These are phyloP conservation scores for Malbranchea zuffiana DNA, from an alignment of 2,329 filamentous ascomycete species.

Conservation along the genomic window DNA sequence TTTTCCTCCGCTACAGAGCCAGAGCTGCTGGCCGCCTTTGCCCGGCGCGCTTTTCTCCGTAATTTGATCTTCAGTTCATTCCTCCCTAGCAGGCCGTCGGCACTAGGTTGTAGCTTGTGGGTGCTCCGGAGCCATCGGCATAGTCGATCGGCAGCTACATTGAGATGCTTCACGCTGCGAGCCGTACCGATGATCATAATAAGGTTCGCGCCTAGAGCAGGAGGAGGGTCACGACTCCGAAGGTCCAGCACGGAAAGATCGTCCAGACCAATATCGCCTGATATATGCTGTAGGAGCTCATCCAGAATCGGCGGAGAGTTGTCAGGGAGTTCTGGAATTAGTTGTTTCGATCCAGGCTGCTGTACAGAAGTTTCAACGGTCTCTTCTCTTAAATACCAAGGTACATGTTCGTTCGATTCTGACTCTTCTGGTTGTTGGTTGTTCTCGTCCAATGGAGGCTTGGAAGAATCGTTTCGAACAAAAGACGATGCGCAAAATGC, in stretches of 20 bases:
- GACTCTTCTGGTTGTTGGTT: conserved; percentile 5
- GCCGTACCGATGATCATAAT: conserved; percentile 90
- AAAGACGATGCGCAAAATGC: conserved; percentile 1
- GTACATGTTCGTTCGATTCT: conserved; percentile 32
- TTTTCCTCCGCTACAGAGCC: conserved; percentile 46
- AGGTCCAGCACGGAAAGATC: conserved; percentile 71
- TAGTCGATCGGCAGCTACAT: conserved; percentile 80
- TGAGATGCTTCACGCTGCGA: conserved; percentile 83
- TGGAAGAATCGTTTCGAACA: conserved; percentile 2
- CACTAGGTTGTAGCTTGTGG: conserved; percentile 61
- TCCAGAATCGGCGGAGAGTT: conserved; percentile 61
- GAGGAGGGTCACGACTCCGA: conserved; percentile 70
- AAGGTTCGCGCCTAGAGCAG: conserved; percentile 75
- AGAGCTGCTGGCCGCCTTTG: conserved; percentile 65
- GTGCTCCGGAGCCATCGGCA: conserved; percentile 71
- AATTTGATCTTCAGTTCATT: conserved; percentile 87
- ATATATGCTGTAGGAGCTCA: conserved; percentile 64
- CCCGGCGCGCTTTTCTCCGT: conserved; percentile 65
- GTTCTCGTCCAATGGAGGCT: conserved; percentile 6
- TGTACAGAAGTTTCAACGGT: conserved; percentile 30
- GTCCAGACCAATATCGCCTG: conserved; percentile 77
- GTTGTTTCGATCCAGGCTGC: conserved; percentile 42
- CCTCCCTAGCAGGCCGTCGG: conserved; percentile 78
- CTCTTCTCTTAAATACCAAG: conserved; percentile 81
- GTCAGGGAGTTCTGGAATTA: conserved; percentile 53